Percentiles rank a stretch among this genome's conserved stretches.
phyloP scores from a whole-genome alignment of 2,329 filamentous ascomycete species.

The Endothia cerciana region DNA sequence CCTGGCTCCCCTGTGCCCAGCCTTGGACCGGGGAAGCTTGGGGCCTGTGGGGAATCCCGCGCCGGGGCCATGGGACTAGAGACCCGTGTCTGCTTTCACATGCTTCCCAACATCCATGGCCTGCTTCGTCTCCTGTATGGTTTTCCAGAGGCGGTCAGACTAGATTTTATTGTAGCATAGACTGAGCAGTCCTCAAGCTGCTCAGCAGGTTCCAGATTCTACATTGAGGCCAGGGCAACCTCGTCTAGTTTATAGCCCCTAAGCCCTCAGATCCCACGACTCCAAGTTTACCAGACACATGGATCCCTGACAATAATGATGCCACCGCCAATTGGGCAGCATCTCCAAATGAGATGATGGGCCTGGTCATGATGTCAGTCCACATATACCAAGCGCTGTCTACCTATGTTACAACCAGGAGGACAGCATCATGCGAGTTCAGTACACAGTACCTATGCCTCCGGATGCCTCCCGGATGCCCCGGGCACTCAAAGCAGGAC shows the following conservation, averaged over 20 bases:
- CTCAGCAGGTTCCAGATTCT: background rate
- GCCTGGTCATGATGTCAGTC: background rate
- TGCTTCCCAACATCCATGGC: background rate
- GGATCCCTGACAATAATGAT: background rate
- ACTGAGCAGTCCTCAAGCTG: background rate
- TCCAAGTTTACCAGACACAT: background rate
- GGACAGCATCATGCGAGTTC: no score
- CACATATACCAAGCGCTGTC: background rate
- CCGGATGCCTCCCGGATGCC: no score
- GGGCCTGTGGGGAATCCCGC: constrained; percentile 10
- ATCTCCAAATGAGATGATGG: background rate
- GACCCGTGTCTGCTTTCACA: constrained; percentile 11
- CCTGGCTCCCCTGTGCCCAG: background rate
- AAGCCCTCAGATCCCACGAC: background rate
- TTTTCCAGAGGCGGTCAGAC: no score
- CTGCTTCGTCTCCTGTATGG: background rate
- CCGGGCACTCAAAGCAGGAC: no score
- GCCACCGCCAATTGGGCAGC: background rate
- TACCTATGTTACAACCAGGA: background rate
- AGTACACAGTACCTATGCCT: no score
- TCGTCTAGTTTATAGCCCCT: background rate
- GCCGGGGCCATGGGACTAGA: background rate
- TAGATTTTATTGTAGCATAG: background rate
- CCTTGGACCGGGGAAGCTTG: constrained; percentile 2
- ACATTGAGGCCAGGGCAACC: background rate